Base-by-base conservation (phyloP, 2,329 filamentous ascomycete species). In the Byssoonygena ceratinophila region DNA sequence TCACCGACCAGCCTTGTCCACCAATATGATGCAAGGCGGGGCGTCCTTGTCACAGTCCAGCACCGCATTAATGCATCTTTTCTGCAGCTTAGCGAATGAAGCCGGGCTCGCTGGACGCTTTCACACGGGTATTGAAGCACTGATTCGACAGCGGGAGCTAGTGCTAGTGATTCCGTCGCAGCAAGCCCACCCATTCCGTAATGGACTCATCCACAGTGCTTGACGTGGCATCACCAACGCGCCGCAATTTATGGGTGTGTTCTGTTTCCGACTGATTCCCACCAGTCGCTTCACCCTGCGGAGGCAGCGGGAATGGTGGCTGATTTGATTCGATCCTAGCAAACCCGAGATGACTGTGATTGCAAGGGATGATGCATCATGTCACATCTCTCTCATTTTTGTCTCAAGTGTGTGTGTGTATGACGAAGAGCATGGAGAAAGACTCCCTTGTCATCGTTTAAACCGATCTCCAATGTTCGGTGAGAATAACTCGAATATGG, bases 281-380 rank as follows among this genome's bases (percentile, higher is more conserved):
- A 22, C 27, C 48, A 43, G 23, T 51, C 39, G 9, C n/a, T n/a
- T 4, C 12, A 8, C 7, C 18, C 29, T n/a, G 20, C 36, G 6
- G 40, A n/a, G n/a, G n/a, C n/a, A n/a, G n/a, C 29, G 40, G 49
- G 22, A 16, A 29, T 14, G 32, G 36, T 46, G 50, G 50, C 50
- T 46, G 31, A 46, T 40, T 41, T 47, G 50, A 52, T 52, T 52
- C 43, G 50, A 46, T 34, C 41, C 34, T 32, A 46, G 50, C 16
- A 23, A 23, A 31, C 18, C 50, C 41, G 50, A 47, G 9, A 22
- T 29, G 14, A 8, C 3, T 50, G 36, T 50, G 47, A 50, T 50
- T 23, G 40, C 45, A 40, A 41, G 37, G 47, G 37, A 40, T 16
- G 16, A 3, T 50, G 47, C 47, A 50, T 43, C 37, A 23, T 40